Base-by-base conservation (phyloP, 306 rosid species). In the Acacia acuminata region DNA sequence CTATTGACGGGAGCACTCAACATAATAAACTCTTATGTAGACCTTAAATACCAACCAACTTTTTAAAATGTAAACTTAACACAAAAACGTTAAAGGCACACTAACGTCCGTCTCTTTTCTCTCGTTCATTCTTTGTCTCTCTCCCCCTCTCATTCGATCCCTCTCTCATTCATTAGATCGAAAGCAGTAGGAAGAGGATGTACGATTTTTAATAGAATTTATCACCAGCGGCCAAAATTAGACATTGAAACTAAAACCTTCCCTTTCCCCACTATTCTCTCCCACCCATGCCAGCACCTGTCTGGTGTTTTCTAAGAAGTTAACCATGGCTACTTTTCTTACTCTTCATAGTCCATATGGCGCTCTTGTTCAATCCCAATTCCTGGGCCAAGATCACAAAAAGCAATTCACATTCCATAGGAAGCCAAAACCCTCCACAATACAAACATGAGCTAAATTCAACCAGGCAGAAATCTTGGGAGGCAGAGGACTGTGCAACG, bases 401-500 rank as follows among this genome's bases (percentile, higher is more conserved):
- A 82, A 63, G 53, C 79, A 76, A 75, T 79, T 83, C 76, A 82
- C 86, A 40, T 5, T 53, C 60, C 87, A 2, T 50, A n/a, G n/a
- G n/a, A n/a, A n/a, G n/a, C n/a, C n/a, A n/a, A n/a, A n/a, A n/a
- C n/a, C n/a, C n/a, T n/a, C 43, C 19, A 34, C 16, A 25, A 53
- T 40, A 22, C 83, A 79, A 67, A 85, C 90, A 55, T 66, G 76
- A 27, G 98, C 98, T 73, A 89, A 88, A 71, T 96, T 96, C 89
- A 77, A 93, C 87, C 55, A 91, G 4, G 63, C 56, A 1, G 88
- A 96, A 56, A 84, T 96, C 47, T 50, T 96, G 87, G 98, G 98
- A 74, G 99, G 99, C 55, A 91, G 98, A 89, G 99, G 99, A 36
- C 82, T 96, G 13, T 89, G 90, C 84, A 96, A 96, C 42, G 98